Evolutionary conservation across 257 asterid genomes (phyloP).

Genomic region (Thymus quinquecostatus): DNA sequence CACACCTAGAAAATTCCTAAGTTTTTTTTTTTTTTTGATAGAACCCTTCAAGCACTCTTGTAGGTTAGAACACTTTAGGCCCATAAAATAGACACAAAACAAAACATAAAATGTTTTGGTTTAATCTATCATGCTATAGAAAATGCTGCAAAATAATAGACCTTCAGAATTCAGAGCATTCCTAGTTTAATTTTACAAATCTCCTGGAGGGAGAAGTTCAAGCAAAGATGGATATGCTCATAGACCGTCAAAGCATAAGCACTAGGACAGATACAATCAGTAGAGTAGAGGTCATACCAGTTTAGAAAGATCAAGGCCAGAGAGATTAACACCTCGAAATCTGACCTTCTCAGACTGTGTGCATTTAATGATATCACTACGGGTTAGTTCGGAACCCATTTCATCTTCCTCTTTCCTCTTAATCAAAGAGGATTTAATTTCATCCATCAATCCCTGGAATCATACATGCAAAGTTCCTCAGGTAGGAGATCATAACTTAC

Average conservation of each 20-base stretch:
- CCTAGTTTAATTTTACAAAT: slow-evolving; percentile 1
- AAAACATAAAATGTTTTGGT: slow-evolving; percentile 3
- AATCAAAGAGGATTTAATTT: slow-evolving; percentile 53
- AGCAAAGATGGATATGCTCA: slow-evolving; percentile 12
- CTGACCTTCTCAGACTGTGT: slow-evolving; percentile 89
- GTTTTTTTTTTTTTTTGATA: background rate
- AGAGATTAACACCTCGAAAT: slow-evolving; percentile 91
- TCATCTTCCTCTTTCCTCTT: slow-evolving; percentile 82
- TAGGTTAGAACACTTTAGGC: slow-evolving; percentile 1
- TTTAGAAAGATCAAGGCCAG: slow-evolving; percentile 93
- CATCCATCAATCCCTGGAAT: slow-evolving; percentile 78
- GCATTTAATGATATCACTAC: slow-evolving; percentile 90
- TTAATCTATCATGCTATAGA: background rate
- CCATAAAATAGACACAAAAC: slow-evolving; percentile 17
- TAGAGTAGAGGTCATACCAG: slow-evolving; percentile 53
- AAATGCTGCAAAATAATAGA: slow-evolving; percentile 4
- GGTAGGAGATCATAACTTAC: slow-evolving; percentile 14
- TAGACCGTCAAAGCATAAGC: slow-evolving; percentile 11
- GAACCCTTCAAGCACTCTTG: slow-evolving; percentile 7
- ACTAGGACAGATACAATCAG: slow-evolving; percentile 11
- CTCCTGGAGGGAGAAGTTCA: background rate
- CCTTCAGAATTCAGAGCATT: slow-evolving; percentile 1
- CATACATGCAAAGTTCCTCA: slow-evolving; percentile 21
- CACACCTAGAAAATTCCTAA: background rate
- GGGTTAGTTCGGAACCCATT: slow-evolving; percentile 77